Percentiles rank a stretch among this genome's conserved stretches.
phyloP scores from a whole-genome alignment of 164 flowering plant genomes.

The Cinnamomum micranthum region DNA sequence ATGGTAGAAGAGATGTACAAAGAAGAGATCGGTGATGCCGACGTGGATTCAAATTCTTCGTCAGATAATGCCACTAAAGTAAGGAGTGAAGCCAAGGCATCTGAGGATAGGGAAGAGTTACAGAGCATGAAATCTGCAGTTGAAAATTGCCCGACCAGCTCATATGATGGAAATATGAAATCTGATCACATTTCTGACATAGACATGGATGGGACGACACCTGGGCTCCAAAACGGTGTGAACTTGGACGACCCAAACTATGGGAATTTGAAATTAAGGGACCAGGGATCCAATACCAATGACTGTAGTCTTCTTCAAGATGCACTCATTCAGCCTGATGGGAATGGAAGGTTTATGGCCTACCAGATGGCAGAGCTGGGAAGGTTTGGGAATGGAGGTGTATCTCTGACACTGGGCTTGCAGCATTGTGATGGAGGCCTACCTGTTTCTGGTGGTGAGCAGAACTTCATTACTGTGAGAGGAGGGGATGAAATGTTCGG shows the following conservation, averaged over 20 bases:
- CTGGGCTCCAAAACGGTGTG: slow-evolving; percentile 22
- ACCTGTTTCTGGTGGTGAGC: slow-evolving; percentile 42
- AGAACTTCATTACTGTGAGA: slow-evolving; percentile 45
- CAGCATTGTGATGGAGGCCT: slow-evolving; percentile 68
- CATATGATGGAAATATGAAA: slow-evolving; percentile 32
- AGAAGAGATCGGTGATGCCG: slow-evolving; percentile 76
- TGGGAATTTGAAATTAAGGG: slow-evolving; percentile 30
- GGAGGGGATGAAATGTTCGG: slow-evolving; percentile 54
- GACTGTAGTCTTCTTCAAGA: slow-evolving; percentile 43
- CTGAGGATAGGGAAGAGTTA: slow-evolving; percentile 47
- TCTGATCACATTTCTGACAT: slow-evolving; percentile 32
- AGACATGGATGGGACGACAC: slow-evolving; percentile 37
- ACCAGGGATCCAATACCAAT: slow-evolving; percentile 28
- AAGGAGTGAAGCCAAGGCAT: slow-evolving; percentile 29
- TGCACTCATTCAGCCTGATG: slow-evolving; percentile 33
- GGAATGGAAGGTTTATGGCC: slow-evolving; percentile 45
- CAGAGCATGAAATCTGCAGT: slow-evolving; percentile 42
- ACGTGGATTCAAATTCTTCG: slow-evolving; percentile 71
- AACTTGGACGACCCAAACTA: slow-evolving; percentile 32
- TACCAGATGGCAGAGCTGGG: slow-evolving; percentile 64
- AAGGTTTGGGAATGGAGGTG: slow-evolving; percentile 53
- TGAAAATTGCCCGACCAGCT: slow-evolving; percentile 34
- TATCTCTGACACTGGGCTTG: slow-evolving; percentile 81
- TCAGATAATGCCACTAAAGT: slow-evolving; percentile 45
- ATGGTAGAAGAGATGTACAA: slow-evolving; percentile 99